These are phyloP conservation scores for Pittosporum tobira DNA, from an alignment of 129 eudicot genomes.

Conservation along the genomic window DNA sequence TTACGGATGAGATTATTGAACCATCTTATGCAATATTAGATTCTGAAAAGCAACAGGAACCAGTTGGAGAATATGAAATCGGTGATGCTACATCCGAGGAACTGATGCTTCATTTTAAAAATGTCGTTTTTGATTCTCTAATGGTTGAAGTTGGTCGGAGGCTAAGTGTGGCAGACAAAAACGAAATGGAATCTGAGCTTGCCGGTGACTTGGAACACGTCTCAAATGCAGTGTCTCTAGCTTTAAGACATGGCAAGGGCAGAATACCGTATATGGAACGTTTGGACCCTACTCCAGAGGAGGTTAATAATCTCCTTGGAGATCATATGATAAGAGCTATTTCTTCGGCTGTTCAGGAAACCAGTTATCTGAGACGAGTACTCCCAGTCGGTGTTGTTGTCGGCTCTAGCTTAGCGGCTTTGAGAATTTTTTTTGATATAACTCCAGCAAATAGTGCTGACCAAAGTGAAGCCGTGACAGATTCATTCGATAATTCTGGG, in stretches of 20 bases:
- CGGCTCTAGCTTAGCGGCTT: conserved; percentile 73
- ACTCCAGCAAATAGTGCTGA: conserved; percentile 22
- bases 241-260: conserved; percentile 35
- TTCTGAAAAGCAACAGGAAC: conserved; percentile 32
- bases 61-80: conserved; percentile 25
- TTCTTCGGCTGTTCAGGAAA: conserved; percentile 51
- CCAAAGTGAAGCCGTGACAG: conserved; percentile 16
- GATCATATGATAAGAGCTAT: conserved; percentile 43
- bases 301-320: conserved; percentile 37
- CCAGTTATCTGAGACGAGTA: conserved; percentile 49
- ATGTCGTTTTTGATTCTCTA: conserved; percentile 37
- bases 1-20: conserved; percentile 39
- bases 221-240: conserved; percentile 50
- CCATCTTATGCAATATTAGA: conserved; percentile 72
- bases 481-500: conserved; percentile 16
- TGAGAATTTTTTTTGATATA: conserved; percentile 36
- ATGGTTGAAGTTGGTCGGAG: conserved; percentile 61
- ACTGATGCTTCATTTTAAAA: conserved; percentile 32
- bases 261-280: conserved; percentile 21
- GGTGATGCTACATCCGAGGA: conserved; percentile 18
- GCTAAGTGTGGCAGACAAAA: conserved; percentile 35
- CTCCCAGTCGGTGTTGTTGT: conserved; percentile 84
- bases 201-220: conserved; percentile 49
- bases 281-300: conserved; percentile 19
- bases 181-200: conserved; percentile 44